Evolutionary conservation across 768 basidiomycete species (phyloP).

Genomic region (Boletus sp.): DNA sequence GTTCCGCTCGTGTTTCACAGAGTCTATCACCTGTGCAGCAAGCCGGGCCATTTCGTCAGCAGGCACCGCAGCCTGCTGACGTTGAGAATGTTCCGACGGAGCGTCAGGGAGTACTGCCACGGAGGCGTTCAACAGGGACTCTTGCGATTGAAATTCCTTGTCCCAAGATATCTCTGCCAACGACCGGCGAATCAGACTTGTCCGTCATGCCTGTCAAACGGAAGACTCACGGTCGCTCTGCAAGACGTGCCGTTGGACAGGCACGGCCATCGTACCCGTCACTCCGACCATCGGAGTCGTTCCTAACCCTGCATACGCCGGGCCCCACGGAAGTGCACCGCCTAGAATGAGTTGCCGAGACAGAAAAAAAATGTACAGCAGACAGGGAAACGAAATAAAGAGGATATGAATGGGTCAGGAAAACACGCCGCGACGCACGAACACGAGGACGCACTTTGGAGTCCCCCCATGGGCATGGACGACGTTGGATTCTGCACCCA

Average conservation of each 20-base stretch:
- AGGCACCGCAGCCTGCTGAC: constrained; percentile 24
- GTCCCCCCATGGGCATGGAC: constrained; percentile 3
- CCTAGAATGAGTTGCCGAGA: constrained; percentile 23
- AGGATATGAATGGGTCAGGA: constrained; percentile 1
- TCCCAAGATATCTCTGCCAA: constrained; percentile 48
- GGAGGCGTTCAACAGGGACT: constrained; percentile 37
- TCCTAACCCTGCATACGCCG: constrained; percentile 36
- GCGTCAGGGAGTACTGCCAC: constrained; percentile 4
- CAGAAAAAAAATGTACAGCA: not conserved
- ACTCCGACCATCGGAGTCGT: constrained; percentile 41
- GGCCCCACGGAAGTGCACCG: constrained; percentile 40
- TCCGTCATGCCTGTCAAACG: not conserved
- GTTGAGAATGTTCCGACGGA: constrained; percentile 13
- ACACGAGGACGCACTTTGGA: constrained; percentile 17
- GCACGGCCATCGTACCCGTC: constrained; percentile 12
- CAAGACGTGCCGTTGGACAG: constrained; percentile 24
- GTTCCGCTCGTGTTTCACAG: constrained; percentile 73
- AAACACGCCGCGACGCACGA: not conserved
- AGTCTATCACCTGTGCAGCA: constrained; percentile 73
- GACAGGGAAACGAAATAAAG: not conserved
- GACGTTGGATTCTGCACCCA: constrained; percentile 2
- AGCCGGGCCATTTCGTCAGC: constrained; percentile 75
- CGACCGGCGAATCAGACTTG: not conserved
- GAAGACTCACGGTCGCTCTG: constrained; percentile 45
- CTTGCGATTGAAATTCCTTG: constrained; percentile 60